phyloP scores from a whole-genome alignment of 2,329 filamentous ascomycete genomes.

The Apiospora rasikravindrae region DNA sequence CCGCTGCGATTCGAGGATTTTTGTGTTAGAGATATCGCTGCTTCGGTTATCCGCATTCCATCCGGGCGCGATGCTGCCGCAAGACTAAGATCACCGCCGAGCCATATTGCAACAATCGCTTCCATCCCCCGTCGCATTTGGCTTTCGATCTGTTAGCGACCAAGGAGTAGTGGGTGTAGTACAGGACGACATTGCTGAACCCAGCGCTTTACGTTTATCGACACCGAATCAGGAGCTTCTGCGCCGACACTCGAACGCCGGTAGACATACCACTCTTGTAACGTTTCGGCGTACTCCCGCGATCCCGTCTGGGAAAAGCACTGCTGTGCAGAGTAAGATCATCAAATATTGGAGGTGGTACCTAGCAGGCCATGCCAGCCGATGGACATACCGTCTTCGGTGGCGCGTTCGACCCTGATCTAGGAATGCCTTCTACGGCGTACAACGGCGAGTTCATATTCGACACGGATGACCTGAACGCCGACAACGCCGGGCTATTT shows the following conservation, averaged over 20 bases:
- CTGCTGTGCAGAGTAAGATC: neutral
- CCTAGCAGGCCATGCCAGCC: constrained; percentile 23
- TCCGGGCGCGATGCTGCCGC: constrained; percentile 62
- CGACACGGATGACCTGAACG: constrained; percentile 23
- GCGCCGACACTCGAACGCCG: neutral
- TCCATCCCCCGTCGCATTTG: neutral
- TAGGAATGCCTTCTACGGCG: constrained; percentile 24
- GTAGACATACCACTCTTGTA: neutral
- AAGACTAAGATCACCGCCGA: constrained; percentile 30
- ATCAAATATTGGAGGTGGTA: neutral
- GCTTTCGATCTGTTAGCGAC: neutral
- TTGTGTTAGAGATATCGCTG: neutral
- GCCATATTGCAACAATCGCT: neutral
- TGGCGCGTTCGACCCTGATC: constrained; percentile 24
- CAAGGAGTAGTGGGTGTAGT: neutral
- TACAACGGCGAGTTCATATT: constrained; percentile 24
- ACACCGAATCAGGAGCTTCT: neutral
- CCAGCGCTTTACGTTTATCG: constrained; percentile 49
- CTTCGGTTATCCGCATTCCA: constrained; percentile 22
- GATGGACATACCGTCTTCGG: constrained; percentile 21
- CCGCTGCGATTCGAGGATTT: neutral
- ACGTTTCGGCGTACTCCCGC: neutral
- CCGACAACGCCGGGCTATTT: constrained; percentile 16
- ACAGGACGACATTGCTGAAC: constrained; percentile 70
- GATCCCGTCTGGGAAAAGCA: neutral